phyloP scores from a whole-genome alignment of 495 filamentous ascomycete species.

The Rostrohypoxylon terebratum region DNA sequence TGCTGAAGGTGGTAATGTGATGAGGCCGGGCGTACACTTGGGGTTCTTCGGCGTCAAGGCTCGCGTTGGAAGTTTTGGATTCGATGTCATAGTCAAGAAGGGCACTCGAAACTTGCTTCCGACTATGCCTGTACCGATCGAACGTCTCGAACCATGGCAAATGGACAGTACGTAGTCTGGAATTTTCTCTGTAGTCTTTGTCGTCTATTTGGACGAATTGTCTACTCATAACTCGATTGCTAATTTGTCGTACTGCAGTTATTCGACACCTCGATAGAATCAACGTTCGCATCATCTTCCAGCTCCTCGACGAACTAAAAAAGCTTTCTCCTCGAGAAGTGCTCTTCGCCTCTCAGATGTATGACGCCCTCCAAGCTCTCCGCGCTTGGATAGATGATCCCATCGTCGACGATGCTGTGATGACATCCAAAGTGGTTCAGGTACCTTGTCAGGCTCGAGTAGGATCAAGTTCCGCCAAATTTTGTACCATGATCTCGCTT shows the following conservation, averaged over 20 bases:
- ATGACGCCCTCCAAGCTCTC: constrained; percentile 53
- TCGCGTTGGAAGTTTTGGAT: constrained; percentile 69
- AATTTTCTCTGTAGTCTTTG: neutral
- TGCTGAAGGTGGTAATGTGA: constrained; percentile 60
- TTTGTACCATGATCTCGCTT: constrained; percentile 57
- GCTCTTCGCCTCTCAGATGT: constrained; percentile 54
- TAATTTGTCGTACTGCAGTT: constrained; percentile 45
- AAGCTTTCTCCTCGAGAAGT: constrained; percentile 51
- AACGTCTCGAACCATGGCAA: constrained; percentile 69
- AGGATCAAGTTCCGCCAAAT: constrained; percentile 42
- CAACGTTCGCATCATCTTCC: constrained; percentile 63
- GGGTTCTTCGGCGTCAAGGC: constrained; percentile 80
- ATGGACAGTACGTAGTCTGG: constrained; percentile 54
- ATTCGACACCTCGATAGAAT: constrained; percentile 69
- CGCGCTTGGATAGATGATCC: constrained; percentile 54
- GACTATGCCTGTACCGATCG: constrained; percentile 67
- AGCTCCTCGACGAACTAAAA: constrained; percentile 57
- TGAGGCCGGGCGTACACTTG: constrained; percentile 77
- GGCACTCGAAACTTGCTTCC: constrained; percentile 75
- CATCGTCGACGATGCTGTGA: constrained; percentile 57
- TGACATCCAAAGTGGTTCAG: constrained; percentile 53
- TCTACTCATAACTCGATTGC: neutral
- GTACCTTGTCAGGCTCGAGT: constrained; percentile 53
- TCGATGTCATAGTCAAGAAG: constrained; percentile 78
- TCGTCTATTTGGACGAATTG: neutral